Base-by-base conservation (phyloP, 2,329 filamentous ascomycete genomes). In the Magnaporthiopsis rhizophila region DNA sequence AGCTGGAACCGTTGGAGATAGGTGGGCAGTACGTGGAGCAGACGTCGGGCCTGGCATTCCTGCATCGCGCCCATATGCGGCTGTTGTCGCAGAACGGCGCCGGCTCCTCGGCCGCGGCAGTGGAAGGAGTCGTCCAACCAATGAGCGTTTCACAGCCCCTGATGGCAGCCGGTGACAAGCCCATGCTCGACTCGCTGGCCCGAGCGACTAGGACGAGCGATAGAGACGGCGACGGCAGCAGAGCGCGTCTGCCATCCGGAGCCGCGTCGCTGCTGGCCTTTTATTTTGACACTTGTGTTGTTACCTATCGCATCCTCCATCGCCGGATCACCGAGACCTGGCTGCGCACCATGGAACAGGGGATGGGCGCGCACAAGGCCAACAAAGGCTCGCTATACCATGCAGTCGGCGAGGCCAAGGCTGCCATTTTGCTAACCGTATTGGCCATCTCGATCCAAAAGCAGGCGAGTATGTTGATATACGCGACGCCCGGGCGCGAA, bases 211-310 rank as follows among this genome's bases (percentile, higher is more conserved):
- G 9, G 9, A 11, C 15, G 34, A 12, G 34, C 12, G 34, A 32
- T 11, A 13, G 58, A 24, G 24, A 30, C 30, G 30, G 30, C 30
- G 30, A 7, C 30, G 30, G 26, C 32, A 34, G 24, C 21, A 65
- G 68, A 12, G 65, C 72, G 6, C 68, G 69, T 7, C 65, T 69
- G 3, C 66, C 64, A 2, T 59, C 67, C 1, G 53, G 65, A 2
- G 67, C 69, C 13, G 59, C 65, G 11, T 65, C 69, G 1, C 68
- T 74, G 18, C 64, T 75, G 57, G 65, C 68, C 5, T 76, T 82
- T 28, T 87, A 86, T 67, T 86, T 86, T 68, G 83, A 86, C 59
- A 82, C 81, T 66, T 84, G 83, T 24, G 80, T 84, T 36, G 83
- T 84, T 5, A 86, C 84, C 0, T 85, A 86, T 68, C 78, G 84